Conservation (phyloP, 768 basidiomycete species). For the Collybiopsis confluens region DNA sequence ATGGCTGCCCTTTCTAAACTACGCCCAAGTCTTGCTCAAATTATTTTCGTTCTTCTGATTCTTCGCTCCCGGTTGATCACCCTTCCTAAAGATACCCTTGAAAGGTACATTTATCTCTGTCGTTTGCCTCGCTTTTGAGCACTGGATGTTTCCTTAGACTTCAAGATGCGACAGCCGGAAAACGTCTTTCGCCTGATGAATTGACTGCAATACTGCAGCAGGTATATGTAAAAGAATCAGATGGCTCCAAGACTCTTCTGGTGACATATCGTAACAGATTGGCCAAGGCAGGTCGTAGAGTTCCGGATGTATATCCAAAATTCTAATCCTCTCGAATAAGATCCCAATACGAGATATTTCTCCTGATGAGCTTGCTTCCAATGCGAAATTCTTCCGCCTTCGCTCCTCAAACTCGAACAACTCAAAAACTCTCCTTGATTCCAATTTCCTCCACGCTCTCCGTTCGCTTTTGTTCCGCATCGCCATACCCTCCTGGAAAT, state of each 20-base stretch:
- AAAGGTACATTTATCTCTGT: slow-evolving; percentile 7
- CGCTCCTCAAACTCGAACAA: slow-evolving; percentile 33
- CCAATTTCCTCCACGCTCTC: slow-evolving; percentile 67
- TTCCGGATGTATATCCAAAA: too few species aligned
- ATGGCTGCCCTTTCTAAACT: slow-evolving; percentile 3
- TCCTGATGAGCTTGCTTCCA: slow-evolving; percentile 33
- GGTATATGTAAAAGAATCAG: slow-evolving; percentile 55
- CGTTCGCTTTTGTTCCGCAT: slow-evolving; percentile 68
- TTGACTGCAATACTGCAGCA: slow-evolving; percentile 49
- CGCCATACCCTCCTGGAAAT: slow-evolving; percentile 56
- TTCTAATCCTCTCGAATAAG: slow-evolving; percentile 6
- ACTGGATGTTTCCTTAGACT: slow-evolving; percentile 10
- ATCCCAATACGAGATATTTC: slow-evolving; percentile 29
- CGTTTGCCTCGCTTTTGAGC: background rate
- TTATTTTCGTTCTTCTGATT: slow-evolving; percentile 44
- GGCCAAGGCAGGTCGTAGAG: slow-evolving; percentile 30
- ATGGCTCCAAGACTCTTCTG: slow-evolving; percentile 60
- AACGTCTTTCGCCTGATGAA: slow-evolving; percentile 33
- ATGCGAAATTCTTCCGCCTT: slow-evolving; percentile 61
- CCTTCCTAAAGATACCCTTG: slow-evolving; percentile 26
- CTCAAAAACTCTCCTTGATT: slow-evolving; percentile 64
- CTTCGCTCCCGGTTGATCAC: slow-evolving; percentile 42
- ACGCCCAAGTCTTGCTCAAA: slow-evolving; percentile 29
- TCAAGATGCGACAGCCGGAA: slow-evolving; percentile 20
- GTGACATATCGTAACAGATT: slow-evolving; percentile 63